Conservation (phyloP, 2,329 filamentous ascomycete species). For the Colletotrichum orchidophilum region DNA sequence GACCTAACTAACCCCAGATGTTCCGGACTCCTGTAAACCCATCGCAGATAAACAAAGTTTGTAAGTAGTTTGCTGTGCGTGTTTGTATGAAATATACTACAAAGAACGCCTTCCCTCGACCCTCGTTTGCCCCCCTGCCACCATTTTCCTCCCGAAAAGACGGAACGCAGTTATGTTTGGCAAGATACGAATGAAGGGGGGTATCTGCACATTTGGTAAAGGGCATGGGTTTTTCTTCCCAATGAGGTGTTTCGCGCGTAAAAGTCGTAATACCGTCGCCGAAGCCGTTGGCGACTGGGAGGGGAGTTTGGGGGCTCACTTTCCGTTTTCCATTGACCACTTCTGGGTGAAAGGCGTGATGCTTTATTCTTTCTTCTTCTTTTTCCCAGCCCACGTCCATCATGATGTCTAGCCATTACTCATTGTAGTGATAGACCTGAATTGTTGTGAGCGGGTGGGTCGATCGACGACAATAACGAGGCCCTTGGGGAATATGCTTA, state of each 20-base stretch:
- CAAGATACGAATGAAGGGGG: conserved; percentile 21
- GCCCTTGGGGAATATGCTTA: conserved; percentile 53
- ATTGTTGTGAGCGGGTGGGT: conserved; percentile 19
- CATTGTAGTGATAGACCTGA: conserved; percentile 90
- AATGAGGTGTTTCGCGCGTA: conserved; percentile 19
- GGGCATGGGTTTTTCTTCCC: conserved; percentile 16
- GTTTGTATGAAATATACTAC: conserved; percentile 15
- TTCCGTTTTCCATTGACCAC: neutral
- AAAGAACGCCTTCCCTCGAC: conserved; percentile 22
- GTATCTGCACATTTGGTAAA: conserved; percentile 21
- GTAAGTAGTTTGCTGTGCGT: conserved; percentile 12
- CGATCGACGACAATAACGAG: neutral
- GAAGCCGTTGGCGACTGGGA: neutral
- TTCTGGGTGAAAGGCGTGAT: neutral
- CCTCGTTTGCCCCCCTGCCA: neutral
- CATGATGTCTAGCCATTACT: conserved; percentile 58
- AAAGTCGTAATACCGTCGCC: conserved; percentile 24
- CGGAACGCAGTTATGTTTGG: conserved; percentile 26
- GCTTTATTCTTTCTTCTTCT: neutral
- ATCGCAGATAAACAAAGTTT: neutral
- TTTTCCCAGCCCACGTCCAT: neutral
- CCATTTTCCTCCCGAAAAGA: neutral
- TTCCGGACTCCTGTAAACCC: conserved; percentile 12
- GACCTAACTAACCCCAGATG: neutral
- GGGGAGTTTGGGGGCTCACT: neutral